phyloP scores from a whole-genome alignment of 345 rosid species.

The Citrus reticulata region DNA sequence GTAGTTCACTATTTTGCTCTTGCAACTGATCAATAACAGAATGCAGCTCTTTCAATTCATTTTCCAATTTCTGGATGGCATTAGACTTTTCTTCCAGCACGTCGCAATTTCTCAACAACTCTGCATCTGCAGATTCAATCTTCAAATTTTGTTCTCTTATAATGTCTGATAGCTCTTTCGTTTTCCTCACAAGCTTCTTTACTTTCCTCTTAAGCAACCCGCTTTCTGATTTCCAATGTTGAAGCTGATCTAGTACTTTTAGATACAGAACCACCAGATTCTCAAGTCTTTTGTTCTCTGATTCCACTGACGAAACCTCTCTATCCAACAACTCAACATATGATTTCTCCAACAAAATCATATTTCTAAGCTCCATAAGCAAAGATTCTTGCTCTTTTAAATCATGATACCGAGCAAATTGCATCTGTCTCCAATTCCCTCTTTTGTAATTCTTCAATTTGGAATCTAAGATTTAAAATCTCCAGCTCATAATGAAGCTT shows the following conservation, averaged over 20 bases:
- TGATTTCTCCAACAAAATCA: conserved; percentile 36
- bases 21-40: conserved; percentile 19
- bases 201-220: conserved; percentile 43
- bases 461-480: conserved; percentile 28
- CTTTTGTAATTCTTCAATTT: conserved; percentile 46
- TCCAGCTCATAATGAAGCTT: conserved; percentile 22
- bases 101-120: conserved; percentile 23
- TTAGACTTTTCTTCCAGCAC: conserved; percentile 27
- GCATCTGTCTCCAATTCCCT: conserved; percentile 36
- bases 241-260: conserved; percentile 35
- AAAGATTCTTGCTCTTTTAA: conserved; percentile 55
- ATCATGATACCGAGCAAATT: conserved; percentile 41
- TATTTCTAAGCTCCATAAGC: conserved; percentile 47
- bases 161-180: conserved; percentile 23
- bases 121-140: conserved; percentile 35
- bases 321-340: conserved; percentile 37
- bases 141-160: conserved; percentile 33
- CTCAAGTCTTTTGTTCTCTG: conserved; percentile 38
- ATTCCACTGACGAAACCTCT: conserved; percentile 47
- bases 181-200: conserved; percentile 45
- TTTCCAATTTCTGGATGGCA: conserved; percentile 36
- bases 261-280: conserved; percentile 33
- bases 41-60: conserved; percentile 34
- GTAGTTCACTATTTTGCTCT: conserved; percentile 40
- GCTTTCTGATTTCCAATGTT: conserved; percentile 34